These are phyloP conservation scores for Erodium texanum DNA, from an alignment of 441 rosid genomes.

Conservation along the genomic window DNA sequence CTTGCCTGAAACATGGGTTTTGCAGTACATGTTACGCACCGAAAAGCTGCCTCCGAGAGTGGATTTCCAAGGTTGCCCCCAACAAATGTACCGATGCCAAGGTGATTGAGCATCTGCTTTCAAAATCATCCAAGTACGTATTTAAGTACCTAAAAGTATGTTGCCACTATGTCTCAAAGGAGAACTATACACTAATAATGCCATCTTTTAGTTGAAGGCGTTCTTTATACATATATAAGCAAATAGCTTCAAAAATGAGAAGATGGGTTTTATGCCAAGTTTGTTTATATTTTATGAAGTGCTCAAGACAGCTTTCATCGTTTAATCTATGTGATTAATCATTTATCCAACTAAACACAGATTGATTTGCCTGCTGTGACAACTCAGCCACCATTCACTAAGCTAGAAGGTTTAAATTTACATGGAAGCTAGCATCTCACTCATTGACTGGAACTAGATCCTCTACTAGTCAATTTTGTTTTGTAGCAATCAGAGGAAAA, in stretches of 20 bases:
- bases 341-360: neutral
- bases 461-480: neutral
- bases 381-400: neutral
- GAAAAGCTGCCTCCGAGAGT: constrained; percentile 24
- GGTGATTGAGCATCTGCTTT: constrained; percentile 26
- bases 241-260: neutral
- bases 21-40: constrained; percentile 13
- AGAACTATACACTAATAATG: neutral
- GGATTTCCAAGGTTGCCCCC: constrained; percentile 33
- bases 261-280: neutral
- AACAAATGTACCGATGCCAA: constrained; percentile 24
- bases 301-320: neutral
- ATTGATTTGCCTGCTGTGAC: neutral
- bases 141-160: neutral
- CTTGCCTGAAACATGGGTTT: constrained; percentile 23
- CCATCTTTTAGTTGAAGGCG: neutral
- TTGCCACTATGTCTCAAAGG: neutral
- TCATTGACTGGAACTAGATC: neutral
- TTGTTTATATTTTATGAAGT: neutral
- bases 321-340: neutral
- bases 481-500: neutral
- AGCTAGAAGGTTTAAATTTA: neutral
- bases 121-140: constrained; percentile 3
- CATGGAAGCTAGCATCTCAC: neutral
- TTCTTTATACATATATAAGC: too few relatives aligned